Evolutionary conservation across 2,329 filamentous ascomycete genomes (phyloP).

Genomic region (Cladobotryum mycophilum): DNA sequence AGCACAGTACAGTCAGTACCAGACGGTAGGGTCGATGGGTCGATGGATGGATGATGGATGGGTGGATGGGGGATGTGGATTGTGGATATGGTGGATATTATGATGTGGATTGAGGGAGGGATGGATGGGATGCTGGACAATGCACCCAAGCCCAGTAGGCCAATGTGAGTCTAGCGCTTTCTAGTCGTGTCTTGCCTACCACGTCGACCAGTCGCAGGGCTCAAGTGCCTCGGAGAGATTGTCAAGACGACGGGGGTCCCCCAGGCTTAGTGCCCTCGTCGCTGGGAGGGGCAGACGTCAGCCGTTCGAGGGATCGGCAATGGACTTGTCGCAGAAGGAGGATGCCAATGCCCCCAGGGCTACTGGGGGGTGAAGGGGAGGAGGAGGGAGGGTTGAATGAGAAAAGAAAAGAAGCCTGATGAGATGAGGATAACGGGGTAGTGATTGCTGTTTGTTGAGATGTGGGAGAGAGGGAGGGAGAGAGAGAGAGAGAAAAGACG

Average conservation of each 20-base stretch:
- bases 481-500: neutral
- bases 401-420: neutral
- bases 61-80: too few species aligned
- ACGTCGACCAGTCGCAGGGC: neutral
- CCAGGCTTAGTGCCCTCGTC: constrained; percentile 5
- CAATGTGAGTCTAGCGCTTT: too few species aligned
- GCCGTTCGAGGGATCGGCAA: constrained; percentile 11
- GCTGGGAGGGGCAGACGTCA: constrained; percentile 13
- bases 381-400: too few species aligned
- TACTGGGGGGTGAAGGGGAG: neutral
- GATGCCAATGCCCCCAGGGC: neutral
- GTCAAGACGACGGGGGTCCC: constrained; percentile 2
- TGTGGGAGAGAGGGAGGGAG: neutral
- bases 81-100: too few species aligned
- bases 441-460: too few species aligned
- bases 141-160: too few species aligned
- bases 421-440: neutral
- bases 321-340: constrained; percentile 3
- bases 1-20: too few species aligned
- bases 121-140: too few species aligned
- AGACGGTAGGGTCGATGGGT: too few species aligned
- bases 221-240: constrained; percentile 9
- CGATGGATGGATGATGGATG: too few species aligned
- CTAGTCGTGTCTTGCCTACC: neutral
- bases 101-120: too few species aligned